phyloP scores from a whole-genome alignment of 306 rosid genomes.

The Dalbergia cochinchinensis region DNA sequence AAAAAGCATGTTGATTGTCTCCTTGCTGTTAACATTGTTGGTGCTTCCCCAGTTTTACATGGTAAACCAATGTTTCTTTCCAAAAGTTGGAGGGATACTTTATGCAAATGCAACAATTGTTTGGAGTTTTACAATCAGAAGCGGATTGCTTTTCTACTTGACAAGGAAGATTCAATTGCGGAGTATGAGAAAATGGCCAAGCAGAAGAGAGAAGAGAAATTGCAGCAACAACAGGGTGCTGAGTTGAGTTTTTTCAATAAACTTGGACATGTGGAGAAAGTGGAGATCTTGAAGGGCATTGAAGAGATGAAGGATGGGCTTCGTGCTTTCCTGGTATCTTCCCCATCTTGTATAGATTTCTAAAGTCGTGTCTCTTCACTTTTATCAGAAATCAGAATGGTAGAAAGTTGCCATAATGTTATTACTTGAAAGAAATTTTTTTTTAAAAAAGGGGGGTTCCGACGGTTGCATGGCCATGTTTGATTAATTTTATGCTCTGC shows the following conservation, averaged over 20 bases:
- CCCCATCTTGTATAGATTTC: neutral
- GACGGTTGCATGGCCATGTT: constrained; percentile 25
- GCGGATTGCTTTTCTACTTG: constrained; percentile 70
- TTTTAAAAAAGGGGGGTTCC: neutral
- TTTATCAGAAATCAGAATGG: neutral
- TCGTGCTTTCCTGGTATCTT: constrained; percentile 80
- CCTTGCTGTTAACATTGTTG: constrained; percentile 63
- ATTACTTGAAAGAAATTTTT: neutral
- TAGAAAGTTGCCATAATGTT: neutral
- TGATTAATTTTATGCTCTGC: constrained; percentile 3
- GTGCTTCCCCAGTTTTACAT: constrained; percentile 53
- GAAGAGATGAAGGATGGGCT: constrained; percentile 95
- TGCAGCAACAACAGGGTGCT: constrained; percentile 83
- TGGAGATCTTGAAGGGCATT: constrained; percentile 91
- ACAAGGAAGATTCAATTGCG: constrained; percentile 85
- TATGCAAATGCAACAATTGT: constrained; percentile 86
- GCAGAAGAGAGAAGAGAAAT: constrained; percentile 82
- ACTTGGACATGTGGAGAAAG: constrained; percentile 93
- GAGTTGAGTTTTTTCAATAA: constrained; percentile 72
- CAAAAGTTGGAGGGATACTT: constrained; percentile 83
- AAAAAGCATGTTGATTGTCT: constrained; percentile 58
- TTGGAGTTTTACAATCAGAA: constrained; percentile 64
- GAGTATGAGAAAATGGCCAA: constrained; percentile 94
- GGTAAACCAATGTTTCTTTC: constrained; percentile 82
- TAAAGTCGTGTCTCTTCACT: constrained; percentile 13